phyloP scores from a whole-genome alignment of 495 filamentous ascomycete genomes.

The Neurospora sp. region DNA sequence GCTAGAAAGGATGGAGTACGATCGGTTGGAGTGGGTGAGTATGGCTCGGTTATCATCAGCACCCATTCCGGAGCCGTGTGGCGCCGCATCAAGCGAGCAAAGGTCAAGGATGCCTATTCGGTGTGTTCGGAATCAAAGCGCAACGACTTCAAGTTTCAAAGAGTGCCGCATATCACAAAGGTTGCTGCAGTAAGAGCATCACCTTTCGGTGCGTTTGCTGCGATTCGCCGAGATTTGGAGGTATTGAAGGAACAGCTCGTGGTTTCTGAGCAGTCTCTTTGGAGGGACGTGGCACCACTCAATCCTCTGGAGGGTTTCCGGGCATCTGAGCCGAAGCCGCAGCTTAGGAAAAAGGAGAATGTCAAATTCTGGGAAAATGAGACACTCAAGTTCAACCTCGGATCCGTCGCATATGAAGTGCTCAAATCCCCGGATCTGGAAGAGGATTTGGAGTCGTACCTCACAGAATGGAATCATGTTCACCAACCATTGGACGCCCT shows the following conservation, averaged over 20 bases:
- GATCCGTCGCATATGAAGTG: slow-evolving; percentile 34
- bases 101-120: slow-evolving; percentile 60
- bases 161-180: slow-evolving; percentile 76
- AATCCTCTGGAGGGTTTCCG: slow-evolving; percentile 47
- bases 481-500: slow-evolving; percentile 33
- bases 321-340: slow-evolving; percentile 18
- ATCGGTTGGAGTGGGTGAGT: slow-evolving; percentile 81
- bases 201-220: slow-evolving; percentile 78
- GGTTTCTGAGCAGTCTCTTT: slow-evolving; percentile 53
- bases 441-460: slow-evolving; percentile 36
- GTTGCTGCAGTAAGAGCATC: slow-evolving; percentile 78
- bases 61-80: slow-evolving; percentile 88
- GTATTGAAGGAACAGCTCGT: slow-evolving; percentile 65
- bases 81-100: slow-evolving; percentile 69
- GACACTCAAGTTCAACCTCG: slow-evolving; percentile 20
- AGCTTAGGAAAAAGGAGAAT: slow-evolving; percentile 16
- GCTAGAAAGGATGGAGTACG: slow-evolving; percentile 70
- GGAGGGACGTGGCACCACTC: slow-evolving; percentile 62
- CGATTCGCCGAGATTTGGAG: slow-evolving; percentile 74
- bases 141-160: slow-evolving; percentile 89
- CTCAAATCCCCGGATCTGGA: slow-evolving; percentile 49
- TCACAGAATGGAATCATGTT: slow-evolving; percentile 23
- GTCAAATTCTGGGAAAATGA: slow-evolving; percentile 27
- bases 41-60: slow-evolving; percentile 91
- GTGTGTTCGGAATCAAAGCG: slow-evolving; percentile 41